Evolutionary conservation across 768 basidiomycete species (phyloP).

Genomic region (Myochromella boudieri): DNA sequence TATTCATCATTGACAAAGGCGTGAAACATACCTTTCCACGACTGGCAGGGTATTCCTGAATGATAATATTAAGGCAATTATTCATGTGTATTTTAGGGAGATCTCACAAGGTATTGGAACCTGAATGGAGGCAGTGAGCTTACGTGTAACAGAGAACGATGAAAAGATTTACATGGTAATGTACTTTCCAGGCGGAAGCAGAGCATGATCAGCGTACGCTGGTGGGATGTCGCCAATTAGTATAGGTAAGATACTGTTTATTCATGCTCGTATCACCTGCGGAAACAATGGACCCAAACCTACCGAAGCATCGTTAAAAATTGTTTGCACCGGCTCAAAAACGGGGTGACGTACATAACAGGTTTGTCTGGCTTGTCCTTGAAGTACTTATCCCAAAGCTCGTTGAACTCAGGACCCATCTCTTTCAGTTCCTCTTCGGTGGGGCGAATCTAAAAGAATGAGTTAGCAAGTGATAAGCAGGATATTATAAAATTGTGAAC

Average conservation of each 20-base stretch:
- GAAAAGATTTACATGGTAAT: conserved; percentile 59
- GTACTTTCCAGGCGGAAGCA: conserved; percentile 71
- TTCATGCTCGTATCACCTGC: too few species aligned
- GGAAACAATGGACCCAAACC: conserved; percentile 68
- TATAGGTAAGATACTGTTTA: too few species aligned
- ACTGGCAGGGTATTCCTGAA: conserved; percentile 71
- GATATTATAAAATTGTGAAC: conserved; percentile 20
- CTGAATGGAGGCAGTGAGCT: conserved; percentile 17
- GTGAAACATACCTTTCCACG: conserved; percentile 57
- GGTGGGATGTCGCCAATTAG: too few species aligned
- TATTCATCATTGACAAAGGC: too few species aligned
- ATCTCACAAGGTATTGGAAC: conserved; percentile 63
- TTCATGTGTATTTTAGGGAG: not conserved
- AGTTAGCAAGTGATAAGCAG: not conserved
- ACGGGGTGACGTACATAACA: conserved; percentile 48
- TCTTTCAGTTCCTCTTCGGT: conserved; percentile 69
- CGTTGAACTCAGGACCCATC: conserved; percentile 77
- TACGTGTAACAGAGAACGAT: not conserved
- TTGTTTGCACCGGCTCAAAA: too few species aligned
- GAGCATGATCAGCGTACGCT: conserved; percentile 70
- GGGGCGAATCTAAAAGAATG: conserved; percentile 54
- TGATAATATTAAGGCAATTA: not conserved
- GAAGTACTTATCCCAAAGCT: conserved; percentile 69
- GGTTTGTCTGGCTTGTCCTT: conserved; percentile 82
- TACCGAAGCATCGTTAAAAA: conserved; percentile 7